These are phyloP conservation scores for Neofusicoccum sp. DNA, from an alignment of 2,329 filamentous ascomycete species.

Conservation along the genomic window DNA sequence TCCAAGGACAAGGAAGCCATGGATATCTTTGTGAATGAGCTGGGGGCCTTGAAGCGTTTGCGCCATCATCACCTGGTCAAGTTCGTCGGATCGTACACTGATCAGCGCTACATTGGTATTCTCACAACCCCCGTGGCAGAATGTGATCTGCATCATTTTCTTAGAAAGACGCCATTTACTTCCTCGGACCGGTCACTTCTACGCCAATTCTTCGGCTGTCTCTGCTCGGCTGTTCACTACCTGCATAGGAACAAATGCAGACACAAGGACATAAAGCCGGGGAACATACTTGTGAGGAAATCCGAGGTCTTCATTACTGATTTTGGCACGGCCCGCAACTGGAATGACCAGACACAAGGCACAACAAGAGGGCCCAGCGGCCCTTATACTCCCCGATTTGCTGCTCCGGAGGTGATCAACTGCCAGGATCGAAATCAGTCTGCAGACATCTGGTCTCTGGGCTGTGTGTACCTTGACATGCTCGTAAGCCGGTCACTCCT, in stretches of 20 bases:
- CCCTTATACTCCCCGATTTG: neutral
- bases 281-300: constrained; percentile 29
- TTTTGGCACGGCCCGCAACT: constrained; percentile 28
- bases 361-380: constrained; percentile 9
- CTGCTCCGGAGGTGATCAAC: neutral
- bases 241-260: constrained; percentile 27
- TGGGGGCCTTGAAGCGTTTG: constrained; percentile 21
- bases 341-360: constrained; percentile 10
- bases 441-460: neutral
- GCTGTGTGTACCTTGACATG: neutral
- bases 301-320: constrained; percentile 27
- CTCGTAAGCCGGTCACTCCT: neutral
- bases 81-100: constrained; percentile 21
- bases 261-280: constrained; percentile 34
- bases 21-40: constrained; percentile 22
- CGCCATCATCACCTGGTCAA: constrained; percentile 25
- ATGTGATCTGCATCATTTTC: constrained; percentile 16
- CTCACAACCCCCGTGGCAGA: constrained; percentile 15
- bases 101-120: constrained; percentile 3
- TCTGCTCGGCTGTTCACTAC: constrained; percentile 27
- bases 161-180: neutral
- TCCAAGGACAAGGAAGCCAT: constrained; percentile 17
- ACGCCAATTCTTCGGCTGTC: constrained; percentile 30
- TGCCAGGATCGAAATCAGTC: neutral
- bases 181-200: constrained; percentile 12